Evolutionary conservation across 768 basidiomycete species (phyloP).

Genomic region (Grammothele lineata): DNA sequence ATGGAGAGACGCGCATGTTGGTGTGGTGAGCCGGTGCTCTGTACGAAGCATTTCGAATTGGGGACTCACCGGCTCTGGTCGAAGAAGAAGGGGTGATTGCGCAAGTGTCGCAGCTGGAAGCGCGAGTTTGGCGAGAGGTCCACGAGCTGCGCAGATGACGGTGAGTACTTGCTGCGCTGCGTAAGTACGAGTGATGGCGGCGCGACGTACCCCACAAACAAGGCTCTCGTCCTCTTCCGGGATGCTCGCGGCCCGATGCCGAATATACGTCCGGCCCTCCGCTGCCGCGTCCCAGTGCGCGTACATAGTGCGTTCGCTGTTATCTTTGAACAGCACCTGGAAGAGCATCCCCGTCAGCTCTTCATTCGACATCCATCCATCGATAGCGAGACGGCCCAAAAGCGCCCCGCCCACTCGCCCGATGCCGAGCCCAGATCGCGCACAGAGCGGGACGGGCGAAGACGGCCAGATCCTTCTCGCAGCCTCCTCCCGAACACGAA

Average conservation of each 20-base stretch:
- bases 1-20: not conserved
- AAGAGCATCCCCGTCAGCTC: not conserved
- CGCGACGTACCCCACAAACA: conserved; percentile 15
- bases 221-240: conserved; percentile 14
- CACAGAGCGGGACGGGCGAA: no score
- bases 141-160: conserved; percentile 16
- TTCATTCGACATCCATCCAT: no score
- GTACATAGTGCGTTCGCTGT: conserved; percentile 7
- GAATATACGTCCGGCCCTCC: conserved; percentile 12
- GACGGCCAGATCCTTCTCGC: no score
- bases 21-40: no score
- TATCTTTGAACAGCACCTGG: conserved; percentile 14
- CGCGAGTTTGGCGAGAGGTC: conserved; percentile 7
- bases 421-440: no score
- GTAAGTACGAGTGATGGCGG: no score
- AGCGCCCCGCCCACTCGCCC: no score
- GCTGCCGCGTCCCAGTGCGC: conserved; percentile 12
- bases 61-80: conserved; percentile 17
- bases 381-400: no score
- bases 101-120: conserved; percentile 12
- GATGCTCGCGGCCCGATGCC: conserved; percentile 2
- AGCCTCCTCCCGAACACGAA: not conserved
- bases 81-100: conserved; percentile 17
- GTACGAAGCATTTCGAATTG: no score
- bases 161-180: no score